phyloP scores from a whole-genome alignment of 148 eudicot genomes.

The Diospyros kaki region DNA sequence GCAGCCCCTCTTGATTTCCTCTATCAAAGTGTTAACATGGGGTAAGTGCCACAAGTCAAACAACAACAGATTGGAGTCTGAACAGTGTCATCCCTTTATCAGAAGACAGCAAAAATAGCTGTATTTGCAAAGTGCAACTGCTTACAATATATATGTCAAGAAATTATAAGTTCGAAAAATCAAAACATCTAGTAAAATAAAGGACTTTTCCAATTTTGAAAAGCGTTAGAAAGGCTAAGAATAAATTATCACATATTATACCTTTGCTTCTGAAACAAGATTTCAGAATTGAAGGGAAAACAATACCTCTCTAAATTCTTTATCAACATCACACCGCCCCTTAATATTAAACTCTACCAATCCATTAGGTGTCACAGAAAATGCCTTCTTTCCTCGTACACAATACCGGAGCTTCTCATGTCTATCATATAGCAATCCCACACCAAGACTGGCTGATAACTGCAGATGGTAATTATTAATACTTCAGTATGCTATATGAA shows the following conservation, averaged over 20 bases:
- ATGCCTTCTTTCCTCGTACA: conserved; percentile 65
- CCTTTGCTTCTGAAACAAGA: background rate
- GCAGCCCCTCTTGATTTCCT: conserved; percentile 53
- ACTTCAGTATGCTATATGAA: conserved; percentile 3
- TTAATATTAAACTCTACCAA: conserved; percentile 54
- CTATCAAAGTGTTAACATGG: conserved; percentile 31
- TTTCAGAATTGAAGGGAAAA: conserved; percentile 4
- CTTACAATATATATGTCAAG: background rate
- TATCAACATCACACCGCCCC: conserved; percentile 60
- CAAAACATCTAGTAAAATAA: background rate
- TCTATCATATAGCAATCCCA: conserved; percentile 61
- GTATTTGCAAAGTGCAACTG: background rate
- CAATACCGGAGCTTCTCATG: conserved; percentile 49
- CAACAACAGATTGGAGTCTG: background rate
- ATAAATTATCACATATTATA: background rate
- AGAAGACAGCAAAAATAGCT: background rate
- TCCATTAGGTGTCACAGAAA: conserved; percentile 62
- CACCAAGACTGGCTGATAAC: conserved; percentile 59
- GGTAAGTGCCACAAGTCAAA: background rate
- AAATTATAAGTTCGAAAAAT: background rate
- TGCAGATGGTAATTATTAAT: conserved; percentile 23
- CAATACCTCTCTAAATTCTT: conserved; percentile 65
- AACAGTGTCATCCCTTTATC: background rate
- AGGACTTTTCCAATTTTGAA: too few species aligned
- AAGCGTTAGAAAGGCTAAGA: background rate